Evolutionary conservation across 192 early-diverging fungal genomes (phyloP).

Genomic region (Globomyces pollinis-pini): DNA sequence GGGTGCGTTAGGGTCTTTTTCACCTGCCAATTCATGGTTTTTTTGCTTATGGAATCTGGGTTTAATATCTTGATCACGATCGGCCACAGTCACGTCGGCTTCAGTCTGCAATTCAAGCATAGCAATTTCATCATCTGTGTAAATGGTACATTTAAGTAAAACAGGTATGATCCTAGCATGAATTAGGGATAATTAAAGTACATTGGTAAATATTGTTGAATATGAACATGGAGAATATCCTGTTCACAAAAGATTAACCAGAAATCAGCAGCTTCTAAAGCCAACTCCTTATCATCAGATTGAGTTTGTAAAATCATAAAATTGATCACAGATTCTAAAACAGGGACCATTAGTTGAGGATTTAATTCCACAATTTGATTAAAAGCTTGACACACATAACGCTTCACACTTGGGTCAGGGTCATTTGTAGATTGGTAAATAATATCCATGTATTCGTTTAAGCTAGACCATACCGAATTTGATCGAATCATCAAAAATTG

Average conservation of each 20-base stretch:
- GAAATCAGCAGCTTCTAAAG: constrained; percentile 98
- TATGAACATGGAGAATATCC: constrained; percentile 58
- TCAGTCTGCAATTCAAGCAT: constrained; percentile 60
- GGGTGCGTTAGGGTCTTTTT: constrained; percentile 29
- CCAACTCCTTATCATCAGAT: constrained; percentile 74
- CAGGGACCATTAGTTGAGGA: constrained; percentile 77
- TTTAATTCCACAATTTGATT: constrained; percentile 81
- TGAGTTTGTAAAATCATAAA: constrained; percentile 96
- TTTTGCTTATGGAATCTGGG: constrained; percentile 85
- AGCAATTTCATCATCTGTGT: constrained; percentile 80
- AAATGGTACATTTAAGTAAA: constrained; percentile 92
- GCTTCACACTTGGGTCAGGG: constrained; percentile 71
- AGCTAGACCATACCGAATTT: constrained; percentile 58
- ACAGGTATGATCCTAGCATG: constrained; percentile 89
- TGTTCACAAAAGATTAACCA: constrained; percentile 97
- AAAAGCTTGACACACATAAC: constrained; percentile 89
- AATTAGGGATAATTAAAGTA: constrained; percentile 26
- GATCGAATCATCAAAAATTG: constrained; percentile 78
- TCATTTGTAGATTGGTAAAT: constrained; percentile 84
- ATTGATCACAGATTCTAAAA: constrained; percentile 81
- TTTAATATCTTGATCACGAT: constrained; percentile 87
- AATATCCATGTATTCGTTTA: constrained; percentile 63
- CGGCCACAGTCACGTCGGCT: constrained; percentile 81
- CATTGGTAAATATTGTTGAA: constrained; percentile 36
- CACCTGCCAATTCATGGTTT: constrained; percentile 48